Base-by-base conservation (phyloP, 352 stramenopile species). In the Globisporangium mamillatum region DNA sequence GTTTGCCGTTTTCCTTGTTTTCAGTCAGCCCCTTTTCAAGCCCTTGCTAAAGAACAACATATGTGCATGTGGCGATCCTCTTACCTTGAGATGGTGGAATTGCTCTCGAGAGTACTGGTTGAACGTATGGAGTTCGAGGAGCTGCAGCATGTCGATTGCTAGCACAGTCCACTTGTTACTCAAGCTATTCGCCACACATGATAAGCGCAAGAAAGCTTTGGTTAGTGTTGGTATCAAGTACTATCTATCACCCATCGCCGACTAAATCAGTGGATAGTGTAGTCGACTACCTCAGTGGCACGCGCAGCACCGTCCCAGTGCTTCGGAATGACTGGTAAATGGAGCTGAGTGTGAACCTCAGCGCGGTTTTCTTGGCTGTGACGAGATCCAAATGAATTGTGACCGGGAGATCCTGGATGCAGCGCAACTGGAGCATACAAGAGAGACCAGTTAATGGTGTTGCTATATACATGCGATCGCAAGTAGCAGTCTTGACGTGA, bases 301-400 rank as follows among this genome's bases (percentile, higher is more conserved):
- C 70, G 32, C 85, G 76, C 25, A 94, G 52, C 3, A 88, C 85
- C 0, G 80, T 82, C 18, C 86, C 84, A 0, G 83, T 80, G 66
- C 81, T 91, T 20, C 85, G 65, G 24, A 85, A 67, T 14, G 68
- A 63, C 57, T 81, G 66, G 69, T 82, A 93, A 70, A 93, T 89
- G 24, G 82, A 85, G 62, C 85, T 94, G 1, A 94, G 58, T 7
- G 84, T 91, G 64, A 92, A 84, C 4, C 87, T 78, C 36, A 94
- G 68, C 7, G 66, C 60, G 5, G 68, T 86, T 64, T 92, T 92
- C 69, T 92, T 93, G 59, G 59, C 73, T 27, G 87, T 93, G 9
- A 88, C 67, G 24, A 91, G 71, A 41, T 93, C 87, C 34, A 94
- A 69, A 66, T 94, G 85, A 34, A 94, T 77, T 16, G 79, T 92